Base-by-base conservation (phyloP, 1,284 basidiomycete genomes). In the Kalmanozyma brasiliensis region DNA sequence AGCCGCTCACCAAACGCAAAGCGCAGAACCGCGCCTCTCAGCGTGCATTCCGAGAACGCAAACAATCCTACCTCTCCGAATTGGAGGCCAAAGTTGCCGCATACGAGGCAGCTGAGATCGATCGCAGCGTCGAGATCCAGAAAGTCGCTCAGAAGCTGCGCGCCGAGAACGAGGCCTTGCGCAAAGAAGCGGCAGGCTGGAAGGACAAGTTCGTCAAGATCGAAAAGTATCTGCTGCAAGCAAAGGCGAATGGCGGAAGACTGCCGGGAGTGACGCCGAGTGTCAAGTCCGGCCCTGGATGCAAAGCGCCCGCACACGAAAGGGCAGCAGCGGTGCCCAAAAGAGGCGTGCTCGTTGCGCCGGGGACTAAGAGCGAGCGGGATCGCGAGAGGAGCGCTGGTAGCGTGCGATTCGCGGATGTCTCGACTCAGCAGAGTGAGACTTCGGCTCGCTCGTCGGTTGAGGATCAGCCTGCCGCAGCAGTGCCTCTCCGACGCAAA, bases 1-100 rank as follows among this genome's bases (percentile, higher is more conserved):
- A 79, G 38, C 79, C 77, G 0, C 67, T 74, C 19, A 82, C 80
- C 9, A 82, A 82, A 46, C 79, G 80, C 38, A 79, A 81, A 52
- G 76, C 77, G 1, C 77, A 79, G 42, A 79, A 79, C 33, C 63
- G 77, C 7, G 77, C 77, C 11, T 74, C 72, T 22, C 77, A 79
- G 41, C 60, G 77, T 9, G 77, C 77, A 8, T 79, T 79, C 34
- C 64, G 77, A 36, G 77, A 79, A 42, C 62, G 75, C 32, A 76
- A 74, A 43, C 77, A 79, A 30, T 63, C 60, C 32, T 74, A 79
- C 30, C 60, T 79, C 33, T 52, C 72, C 10, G 61, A 71, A 4
- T 55, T 79, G 23, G 77, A 79, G 26, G 74, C 71, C 22, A 79
- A 79, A 38, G 63, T 79, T n/a, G 70, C 72, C 6, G 74, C 71